Percentiles rank a stretch among this genome's conserved stretches.
Evolutionary conservation across 164 flowering plant genomes (phyloP).

Genomic region (Hamamelis virginiana): DNA sequence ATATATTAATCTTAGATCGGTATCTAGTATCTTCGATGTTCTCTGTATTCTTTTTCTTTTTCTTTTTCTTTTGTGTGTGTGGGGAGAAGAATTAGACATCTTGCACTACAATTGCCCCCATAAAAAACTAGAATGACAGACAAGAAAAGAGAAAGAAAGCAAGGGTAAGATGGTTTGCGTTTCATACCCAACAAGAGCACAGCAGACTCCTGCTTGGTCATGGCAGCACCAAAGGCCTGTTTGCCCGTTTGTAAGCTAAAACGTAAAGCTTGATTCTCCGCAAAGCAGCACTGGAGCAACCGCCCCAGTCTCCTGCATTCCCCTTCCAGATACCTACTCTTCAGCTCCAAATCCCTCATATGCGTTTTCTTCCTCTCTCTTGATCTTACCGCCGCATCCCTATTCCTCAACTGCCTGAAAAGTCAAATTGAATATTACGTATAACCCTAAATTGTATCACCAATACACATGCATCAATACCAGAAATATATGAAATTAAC

Average conservation of each 20-base stretch:
- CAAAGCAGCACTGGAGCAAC: slow-evolving; percentile 58
- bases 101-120: neutral
- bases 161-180: neutral
- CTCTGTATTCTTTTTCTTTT: too few relatives aligned
- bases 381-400: slow-evolving; percentile 86
- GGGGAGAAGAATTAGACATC: too few relatives aligned
- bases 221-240: slow-evolving; percentile 45
- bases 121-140: neutral
- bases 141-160: neutral
- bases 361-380: slow-evolving; percentile 91
- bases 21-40: too few relatives aligned
- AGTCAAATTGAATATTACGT: neutral
- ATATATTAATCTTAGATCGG: too few relatives aligned
- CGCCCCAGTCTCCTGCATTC: slow-evolving; percentile 79
- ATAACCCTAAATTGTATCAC: neutral
- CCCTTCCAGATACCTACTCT: slow-evolving; percentile 72
- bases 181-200: slow-evolving; percentile 95
- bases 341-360: slow-evolving; percentile 79
- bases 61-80: too few relatives aligned
- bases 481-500: too few relatives aligned
- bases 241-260: slow-evolving; percentile 47
- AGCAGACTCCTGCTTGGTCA: slow-evolving; percentile 99
- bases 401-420: slow-evolving; percentile 83
- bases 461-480: too few relatives aligned
- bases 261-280: slow-evolving; percentile 80